Evolutionary conservation across 2,329 filamentous ascomycete genomes (phyloP).

Genomic region (Pseudocercospora cruenta): DNA sequence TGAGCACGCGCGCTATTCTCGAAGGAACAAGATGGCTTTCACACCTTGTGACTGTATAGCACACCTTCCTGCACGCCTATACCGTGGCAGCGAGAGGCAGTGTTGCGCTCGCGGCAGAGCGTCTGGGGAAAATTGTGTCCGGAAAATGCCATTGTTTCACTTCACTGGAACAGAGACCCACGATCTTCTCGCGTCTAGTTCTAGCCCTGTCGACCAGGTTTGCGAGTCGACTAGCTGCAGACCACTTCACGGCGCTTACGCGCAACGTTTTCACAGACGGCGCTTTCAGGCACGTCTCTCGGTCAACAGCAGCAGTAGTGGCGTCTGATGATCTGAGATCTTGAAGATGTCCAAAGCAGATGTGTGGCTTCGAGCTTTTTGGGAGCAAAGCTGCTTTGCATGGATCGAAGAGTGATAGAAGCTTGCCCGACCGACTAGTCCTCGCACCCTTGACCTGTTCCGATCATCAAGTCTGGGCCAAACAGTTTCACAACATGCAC

Average conservation of each 20-base stretch:
- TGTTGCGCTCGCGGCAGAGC: background rate
- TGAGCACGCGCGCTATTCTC: background rate
- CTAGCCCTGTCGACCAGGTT: background rate
- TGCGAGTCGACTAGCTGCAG: background rate
- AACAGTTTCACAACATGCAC: conserved; percentile 5
- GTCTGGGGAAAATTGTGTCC: background rate
- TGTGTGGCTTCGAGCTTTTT: too few relatives aligned
- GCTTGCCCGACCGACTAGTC: background rate
- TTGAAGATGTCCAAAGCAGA: too few relatives aligned
- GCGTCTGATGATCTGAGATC: too few relatives aligned
- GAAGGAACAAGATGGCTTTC: background rate
- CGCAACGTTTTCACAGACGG: background rate
- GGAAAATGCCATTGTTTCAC: background rate
- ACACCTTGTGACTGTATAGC: background rate
- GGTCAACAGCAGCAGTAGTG: too few relatives aligned
- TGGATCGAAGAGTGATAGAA: too few relatives aligned
- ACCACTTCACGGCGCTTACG: conserved; percentile 6
- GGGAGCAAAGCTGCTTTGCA: too few relatives aligned
- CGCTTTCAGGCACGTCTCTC: background rate
- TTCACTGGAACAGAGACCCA: background rate
- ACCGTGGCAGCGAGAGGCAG: background rate
- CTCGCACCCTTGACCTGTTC: background rate
- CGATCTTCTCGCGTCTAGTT: background rate
- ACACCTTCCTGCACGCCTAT: background rate
- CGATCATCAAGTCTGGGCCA: background rate